These are phyloP conservation scores for Groenewaldozyma tartarivorans DNA, from an alignment of 805 yeast species.

Conservation along the genomic window DNA sequence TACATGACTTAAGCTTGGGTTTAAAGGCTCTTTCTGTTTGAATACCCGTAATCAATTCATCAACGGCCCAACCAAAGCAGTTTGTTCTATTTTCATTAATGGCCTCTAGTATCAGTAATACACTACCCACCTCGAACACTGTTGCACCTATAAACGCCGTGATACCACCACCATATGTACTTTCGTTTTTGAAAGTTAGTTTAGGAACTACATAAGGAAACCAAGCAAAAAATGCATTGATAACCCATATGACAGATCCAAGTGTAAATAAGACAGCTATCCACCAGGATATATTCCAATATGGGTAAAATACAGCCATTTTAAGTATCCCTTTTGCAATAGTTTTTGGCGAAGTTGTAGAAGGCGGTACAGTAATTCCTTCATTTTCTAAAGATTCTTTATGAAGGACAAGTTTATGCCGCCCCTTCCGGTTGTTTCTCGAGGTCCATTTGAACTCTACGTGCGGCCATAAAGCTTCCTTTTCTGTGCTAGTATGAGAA, in stretches of 20 bases:
- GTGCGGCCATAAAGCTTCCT: too few species aligned
- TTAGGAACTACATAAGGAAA: constrained; percentile 9
- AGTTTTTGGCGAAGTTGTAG: neutral
- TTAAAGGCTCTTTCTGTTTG: too few species aligned
- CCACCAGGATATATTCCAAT: constrained; percentile 12
- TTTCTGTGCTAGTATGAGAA: too few species aligned
- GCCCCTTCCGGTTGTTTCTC: constrained; percentile 11
- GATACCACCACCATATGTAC: constrained; percentile 9
- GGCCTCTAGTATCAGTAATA: constrained; percentile 12
- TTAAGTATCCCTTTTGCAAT: constrained; percentile 5
- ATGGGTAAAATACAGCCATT: constrained; percentile 9
- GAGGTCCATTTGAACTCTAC: constrained; percentile 9
- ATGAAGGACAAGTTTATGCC: constrained; percentile 7
- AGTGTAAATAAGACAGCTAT: constrained; percentile 9
- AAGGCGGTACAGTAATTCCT: neutral
- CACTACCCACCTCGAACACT: constrained; percentile 12
- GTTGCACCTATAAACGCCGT: constrained; percentile 14
- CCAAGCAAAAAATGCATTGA: constrained; percentile 14
- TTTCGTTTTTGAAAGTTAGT: constrained; percentile 8
- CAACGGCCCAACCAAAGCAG: constrained; percentile 13
- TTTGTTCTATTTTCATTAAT: constrained; percentile 9
- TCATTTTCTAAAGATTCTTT: neutral
- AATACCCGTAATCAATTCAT: constrained; percentile 1
- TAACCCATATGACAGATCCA: constrained; percentile 14
- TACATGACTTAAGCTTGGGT: constrained; percentile 2